Conservation (phyloP, 305 asterid genomes). For the Striga hermonthica region DNA sequence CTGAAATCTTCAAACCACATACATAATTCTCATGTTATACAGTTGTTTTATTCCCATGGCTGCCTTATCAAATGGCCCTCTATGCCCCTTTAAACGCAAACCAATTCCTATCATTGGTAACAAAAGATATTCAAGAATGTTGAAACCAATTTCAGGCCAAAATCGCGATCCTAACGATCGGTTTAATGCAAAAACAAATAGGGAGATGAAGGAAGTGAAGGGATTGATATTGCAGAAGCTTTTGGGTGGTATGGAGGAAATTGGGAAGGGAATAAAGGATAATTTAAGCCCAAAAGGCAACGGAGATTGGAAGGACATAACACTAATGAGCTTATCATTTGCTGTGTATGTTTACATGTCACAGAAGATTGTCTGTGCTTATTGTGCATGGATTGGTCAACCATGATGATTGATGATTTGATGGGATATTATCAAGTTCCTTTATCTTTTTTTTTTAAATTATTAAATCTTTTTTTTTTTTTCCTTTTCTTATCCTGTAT, state of each 20-base stretch:
- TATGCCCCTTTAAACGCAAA: slow-evolving; percentile 32
- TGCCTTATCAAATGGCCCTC: slow-evolving; percentile 41
- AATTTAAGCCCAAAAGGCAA: slow-evolving; percentile 70
- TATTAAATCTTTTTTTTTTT: background rate
- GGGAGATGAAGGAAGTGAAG: slow-evolving; percentile 33
- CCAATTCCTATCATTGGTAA: slow-evolving; percentile 21
- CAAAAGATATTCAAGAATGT: slow-evolving; percentile 32
- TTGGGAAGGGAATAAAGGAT: slow-evolving; percentile 54
- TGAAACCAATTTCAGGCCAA: slow-evolving; percentile 43
- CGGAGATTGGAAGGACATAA: slow-evolving; percentile 90
- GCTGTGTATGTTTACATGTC: slow-evolving; percentile 87
- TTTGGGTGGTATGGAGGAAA: slow-evolving; percentile 40
- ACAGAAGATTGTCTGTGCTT: slow-evolving; percentile 90
- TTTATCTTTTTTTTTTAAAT: too few relatives aligned
- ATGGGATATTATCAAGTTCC: too few relatives aligned
- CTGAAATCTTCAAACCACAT: slow-evolving; percentile 2
- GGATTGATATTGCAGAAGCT: slow-evolving; percentile 34
- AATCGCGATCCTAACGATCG: slow-evolving; percentile 37
- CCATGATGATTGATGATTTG: slow-evolving; percentile 36
- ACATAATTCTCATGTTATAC: slow-evolving; percentile 27
- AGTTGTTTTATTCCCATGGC: slow-evolving; percentile 45
- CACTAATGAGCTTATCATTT: slow-evolving; percentile 80
- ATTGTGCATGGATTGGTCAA: slow-evolving; percentile 69
- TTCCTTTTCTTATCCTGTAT: too few relatives aligned
- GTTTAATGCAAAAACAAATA: slow-evolving; percentile 28